Evolutionary conservation across 352 stramenopile genomes (phyloP).

Genomic region (Globisporangium cylindrosporum): DNA sequence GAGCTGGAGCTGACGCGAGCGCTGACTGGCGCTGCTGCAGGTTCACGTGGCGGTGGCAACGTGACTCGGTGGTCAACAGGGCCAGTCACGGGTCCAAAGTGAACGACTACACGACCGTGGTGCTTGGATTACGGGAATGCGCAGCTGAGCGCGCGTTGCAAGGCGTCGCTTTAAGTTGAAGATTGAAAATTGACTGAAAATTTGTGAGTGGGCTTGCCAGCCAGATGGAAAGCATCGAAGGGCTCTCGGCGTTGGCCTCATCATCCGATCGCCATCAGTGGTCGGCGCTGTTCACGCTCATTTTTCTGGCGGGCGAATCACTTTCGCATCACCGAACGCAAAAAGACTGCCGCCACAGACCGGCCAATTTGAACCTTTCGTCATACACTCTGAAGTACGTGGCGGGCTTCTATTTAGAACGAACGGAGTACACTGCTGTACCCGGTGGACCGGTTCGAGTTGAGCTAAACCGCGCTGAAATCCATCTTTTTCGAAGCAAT

Average conservation of each 20-base stretch:
- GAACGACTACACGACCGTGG: conserved; percentile 1
- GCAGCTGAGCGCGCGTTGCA: conserved; percentile 4
- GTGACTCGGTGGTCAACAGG: not conserved
- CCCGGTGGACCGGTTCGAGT: not conserved
- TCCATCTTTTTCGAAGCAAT: too few species aligned
- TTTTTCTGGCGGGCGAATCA: not conserved
- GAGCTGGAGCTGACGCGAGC: not conserved
- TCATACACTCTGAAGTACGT: not conserved
- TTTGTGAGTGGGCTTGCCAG: conserved; percentile 3
- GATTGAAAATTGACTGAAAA: conserved; percentile 15
- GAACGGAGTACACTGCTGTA: not conserved
- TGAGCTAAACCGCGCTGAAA: not conserved
- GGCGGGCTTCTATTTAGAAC: not conserved
- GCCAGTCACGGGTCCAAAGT: not conserved
- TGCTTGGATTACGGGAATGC: conserved; percentile 11
- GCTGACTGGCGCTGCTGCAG: not conserved
- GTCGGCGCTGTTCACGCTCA: not conserved
- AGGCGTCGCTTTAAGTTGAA: conserved; percentile 9
- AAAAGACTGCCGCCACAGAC: not conserved
- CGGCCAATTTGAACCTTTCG: not conserved
- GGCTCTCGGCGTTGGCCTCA: not conserved
- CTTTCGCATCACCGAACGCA: not conserved
- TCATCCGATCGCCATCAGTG: not conserved
- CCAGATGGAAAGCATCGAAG: not conserved
- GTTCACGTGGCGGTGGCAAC: not conserved